phyloP scores from a whole-genome alignment of 2,329 filamentous ascomycete genomes.

The Ciborinia camelliae region DNA sequence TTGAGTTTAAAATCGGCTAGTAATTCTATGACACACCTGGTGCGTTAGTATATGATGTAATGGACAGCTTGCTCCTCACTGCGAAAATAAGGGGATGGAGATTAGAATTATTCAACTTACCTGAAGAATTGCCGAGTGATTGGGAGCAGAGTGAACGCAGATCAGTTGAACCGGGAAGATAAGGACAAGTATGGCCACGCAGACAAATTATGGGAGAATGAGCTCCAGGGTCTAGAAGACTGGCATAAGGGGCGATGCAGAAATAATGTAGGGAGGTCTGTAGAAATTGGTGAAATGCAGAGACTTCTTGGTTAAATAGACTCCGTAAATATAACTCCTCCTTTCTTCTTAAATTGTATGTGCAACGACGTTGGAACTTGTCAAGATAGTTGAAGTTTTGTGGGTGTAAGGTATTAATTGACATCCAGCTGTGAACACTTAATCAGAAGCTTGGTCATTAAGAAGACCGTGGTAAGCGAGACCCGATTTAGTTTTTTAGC shows the following conservation, averaged over 20 bases:
- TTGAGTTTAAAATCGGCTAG: slow-evolving; percentile 9
- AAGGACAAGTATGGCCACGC: slow-evolving; percentile 32
- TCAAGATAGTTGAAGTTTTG: slow-evolving; percentile 8
- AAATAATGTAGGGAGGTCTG: slow-evolving; percentile 19
- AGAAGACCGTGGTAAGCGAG: slow-evolving; percentile 2
- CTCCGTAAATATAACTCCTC: slow-evolving; percentile 3
- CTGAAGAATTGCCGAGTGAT: slow-evolving; percentile 13
- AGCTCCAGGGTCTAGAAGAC: slow-evolving; percentile 26
- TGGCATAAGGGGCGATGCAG: slow-evolving; percentile 32
- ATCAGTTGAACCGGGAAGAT: slow-evolving; percentile 24
- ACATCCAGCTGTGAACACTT: slow-evolving; percentile 6
- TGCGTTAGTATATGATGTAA: neutral
- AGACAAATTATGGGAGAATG: slow-evolving; percentile 26
- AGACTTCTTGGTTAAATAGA: slow-evolving; percentile 4
- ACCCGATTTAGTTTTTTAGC: neutral
- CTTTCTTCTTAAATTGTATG: neutral
- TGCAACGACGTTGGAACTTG: slow-evolving; percentile 13
- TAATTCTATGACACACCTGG: slow-evolving; percentile 3
- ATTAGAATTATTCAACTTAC: neutral
- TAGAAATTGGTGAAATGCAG: slow-evolving; percentile 19
- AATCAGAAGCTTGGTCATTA: slow-evolving; percentile 3
- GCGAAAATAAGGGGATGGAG: neutral
- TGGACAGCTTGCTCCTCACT: neutral
- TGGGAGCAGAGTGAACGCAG: slow-evolving; percentile 4
- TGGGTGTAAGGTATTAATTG: neutral